A percentile compares a stretch with the other conserved stretches of the same genome.
phyloP scores from a whole-genome alignment of 169 alveolate species.

The Plasmodium relictum region DNA sequence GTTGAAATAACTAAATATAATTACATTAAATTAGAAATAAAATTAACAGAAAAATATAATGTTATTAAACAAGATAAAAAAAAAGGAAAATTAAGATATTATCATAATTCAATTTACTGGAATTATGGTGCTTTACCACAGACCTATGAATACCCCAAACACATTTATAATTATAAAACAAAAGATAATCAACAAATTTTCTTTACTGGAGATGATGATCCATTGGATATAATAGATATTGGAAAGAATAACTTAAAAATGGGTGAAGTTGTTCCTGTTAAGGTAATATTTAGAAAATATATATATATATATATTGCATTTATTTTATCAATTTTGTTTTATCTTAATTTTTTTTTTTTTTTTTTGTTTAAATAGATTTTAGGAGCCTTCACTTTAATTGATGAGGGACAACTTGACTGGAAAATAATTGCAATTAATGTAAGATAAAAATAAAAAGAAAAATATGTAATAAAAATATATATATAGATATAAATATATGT shows the following conservation, averaged over 20 bases:
- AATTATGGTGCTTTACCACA: conserved; percentile 69
- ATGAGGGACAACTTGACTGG: conserved; percentile 74
- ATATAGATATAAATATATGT: not conserved
- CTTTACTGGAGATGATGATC: conserved; percentile 71
- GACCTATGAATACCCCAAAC: conserved; percentile 67
- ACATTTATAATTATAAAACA: conserved; percentile 10
- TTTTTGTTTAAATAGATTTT: not conserved
- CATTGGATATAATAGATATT: conserved; percentile 54
- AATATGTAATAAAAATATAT: not conserved
- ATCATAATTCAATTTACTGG: conserved; percentile 70
- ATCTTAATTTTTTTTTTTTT: not conserved
- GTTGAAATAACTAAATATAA: conserved; percentile 67
- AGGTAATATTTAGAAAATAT: conserved; percentile 10
- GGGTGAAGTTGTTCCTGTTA: conserved; percentile 64
- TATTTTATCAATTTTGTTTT: not conserved
- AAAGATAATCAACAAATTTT: conserved; percentile 1
- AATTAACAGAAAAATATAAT: conserved; percentile 58
- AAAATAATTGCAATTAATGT: conserved; percentile 64
- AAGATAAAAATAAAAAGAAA: conserved; percentile 4
- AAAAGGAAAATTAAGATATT: conserved; percentile 60
- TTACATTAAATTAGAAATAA: conserved; percentile 58
- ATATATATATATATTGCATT: not conserved
- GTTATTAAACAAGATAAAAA: conserved; percentile 69
- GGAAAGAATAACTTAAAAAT: conserved; percentile 30
- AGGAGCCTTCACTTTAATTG: conserved; percentile 63